Evolutionary conservation across 805 yeast genomes (phyloP).

Genomic region (Starmera pachycereana): DNA sequence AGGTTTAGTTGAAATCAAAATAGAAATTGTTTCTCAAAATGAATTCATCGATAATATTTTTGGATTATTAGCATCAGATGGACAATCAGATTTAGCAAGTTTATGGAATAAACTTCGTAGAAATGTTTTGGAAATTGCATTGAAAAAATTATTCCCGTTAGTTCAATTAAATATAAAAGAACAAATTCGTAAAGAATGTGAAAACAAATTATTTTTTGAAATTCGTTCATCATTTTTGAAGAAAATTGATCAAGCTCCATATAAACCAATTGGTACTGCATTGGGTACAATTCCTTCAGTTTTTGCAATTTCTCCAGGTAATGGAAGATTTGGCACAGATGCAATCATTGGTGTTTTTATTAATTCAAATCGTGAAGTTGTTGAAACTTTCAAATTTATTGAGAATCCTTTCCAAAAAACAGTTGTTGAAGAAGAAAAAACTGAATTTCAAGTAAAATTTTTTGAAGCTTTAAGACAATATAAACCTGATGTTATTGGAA

Average conservation of each 20-base stretch:
- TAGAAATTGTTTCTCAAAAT: slow-evolving; percentile 33
- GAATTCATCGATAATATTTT: slow-evolving; percentile 35
- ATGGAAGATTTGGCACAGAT: slow-evolving; percentile 70
- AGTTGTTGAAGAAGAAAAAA: slow-evolving; percentile 31
- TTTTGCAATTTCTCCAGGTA: slow-evolving; percentile 74
- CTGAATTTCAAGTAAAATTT: slow-evolving; percentile 58
- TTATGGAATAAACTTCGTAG: slow-evolving; percentile 79
- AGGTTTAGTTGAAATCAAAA: slow-evolving; percentile 59
- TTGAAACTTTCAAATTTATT: slow-evolving; percentile 69
- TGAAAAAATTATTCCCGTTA: slow-evolving; percentile 55
- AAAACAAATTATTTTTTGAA: slow-evolving; percentile 54
- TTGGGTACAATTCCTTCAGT: slow-evolving; percentile 81
- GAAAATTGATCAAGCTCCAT: slow-evolving; percentile 90
- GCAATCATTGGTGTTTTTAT: slow-evolving; percentile 78
- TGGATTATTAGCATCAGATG: slow-evolving; percentile 59
- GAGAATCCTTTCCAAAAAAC: slow-evolving; percentile 47
- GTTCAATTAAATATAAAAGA: slow-evolving; percentile 75
- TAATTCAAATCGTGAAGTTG: slow-evolving; percentile 71
- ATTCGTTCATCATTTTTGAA: slow-evolving; percentile 61
- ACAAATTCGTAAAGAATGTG: slow-evolving; percentile 66
- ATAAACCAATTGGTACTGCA: slow-evolving; percentile 65
- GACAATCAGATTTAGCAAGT: slow-evolving; percentile 61
- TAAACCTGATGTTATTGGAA: slow-evolving; percentile 83
- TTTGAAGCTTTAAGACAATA: slow-evolving; percentile 47
- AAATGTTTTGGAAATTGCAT: slow-evolving; percentile 52